These are phyloP conservation scores for Talaromyces pinophilus DNA, from an alignment of 2,329 filamentous ascomycete genomes.

Conservation along the genomic window DNA sequence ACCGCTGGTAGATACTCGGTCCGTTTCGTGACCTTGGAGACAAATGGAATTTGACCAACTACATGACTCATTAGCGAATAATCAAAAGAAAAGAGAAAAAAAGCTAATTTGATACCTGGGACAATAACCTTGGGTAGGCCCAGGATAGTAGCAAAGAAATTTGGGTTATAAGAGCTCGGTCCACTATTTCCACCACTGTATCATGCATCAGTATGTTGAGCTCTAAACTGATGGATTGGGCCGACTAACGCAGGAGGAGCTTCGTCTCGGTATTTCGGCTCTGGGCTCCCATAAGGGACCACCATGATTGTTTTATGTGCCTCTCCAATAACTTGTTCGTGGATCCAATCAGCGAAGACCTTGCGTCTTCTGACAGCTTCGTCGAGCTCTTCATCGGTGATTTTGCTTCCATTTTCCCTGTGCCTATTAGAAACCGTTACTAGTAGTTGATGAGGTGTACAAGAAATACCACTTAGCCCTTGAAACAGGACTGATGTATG, in stretches of 20 bases:
- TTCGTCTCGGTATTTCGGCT: not conserved
- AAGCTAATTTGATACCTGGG: not conserved
- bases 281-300: not conserved
- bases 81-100: not conserved
- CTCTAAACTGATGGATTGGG: not conserved
- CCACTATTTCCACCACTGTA: not conserved
- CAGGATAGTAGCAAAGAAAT: constrained; percentile 4
- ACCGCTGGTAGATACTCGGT: constrained; percentile 1
- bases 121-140: not conserved
- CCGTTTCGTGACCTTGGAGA: not conserved
- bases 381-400: not conserved
- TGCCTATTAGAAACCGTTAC: not conserved
- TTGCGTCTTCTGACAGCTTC: not conserved
- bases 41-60: not conserved
- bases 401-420: not conserved
- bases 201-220: not conserved
- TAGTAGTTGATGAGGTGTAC: not conserved
- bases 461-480: not conserved
- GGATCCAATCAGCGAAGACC: not conserved
- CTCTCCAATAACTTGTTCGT: not conserved
- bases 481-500: not conserved
- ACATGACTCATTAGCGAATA: not conserved
- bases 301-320: not conserved
- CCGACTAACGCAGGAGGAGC: not conserved
- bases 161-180: not conserved